Evolutionary conservation across 495 filamentous ascomycete species (phyloP), one percentile per base, ranked within the genome.

Genomic region (Penicillium pancosmium): DNA sequence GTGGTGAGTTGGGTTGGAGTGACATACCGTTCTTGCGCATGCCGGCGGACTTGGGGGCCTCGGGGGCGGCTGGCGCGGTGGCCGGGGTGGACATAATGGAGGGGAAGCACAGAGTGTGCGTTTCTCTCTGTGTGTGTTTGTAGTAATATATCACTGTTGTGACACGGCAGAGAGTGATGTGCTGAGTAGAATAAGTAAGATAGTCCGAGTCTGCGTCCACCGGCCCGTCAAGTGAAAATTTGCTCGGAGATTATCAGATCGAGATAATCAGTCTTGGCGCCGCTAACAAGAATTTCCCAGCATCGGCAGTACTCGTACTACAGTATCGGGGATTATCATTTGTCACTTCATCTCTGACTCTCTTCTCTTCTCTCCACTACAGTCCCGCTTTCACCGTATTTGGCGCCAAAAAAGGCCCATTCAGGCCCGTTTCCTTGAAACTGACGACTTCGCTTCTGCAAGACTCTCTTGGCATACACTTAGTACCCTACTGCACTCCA

Each of bases 21-120:
- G 18, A 48, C 59, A 43, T 67, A 80, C 78, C 78, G 64, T 80
- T 80, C 65, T 79, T 78, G 53, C 78, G 73, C 62, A 79, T 74
- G 60, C 80, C 80, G 59, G 66, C 60, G 10, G 69, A 44, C 52
- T 60, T 54, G 49, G 68, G 41, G 21, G 46, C 46, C 62, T 54
- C 63, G 7, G n/a, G n/a, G n/a, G 62, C 54, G 2, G 70, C 27
- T 31, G 27, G 27, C 27, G 47, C 13, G 56, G 36, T 13, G 36
- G 36, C 36, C 12, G 36, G 6, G 2, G 41, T 18, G 6, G 41
- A 44, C 41, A 44, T 44, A 18, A 2, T 2, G 40, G 4, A 4
- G 23, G 23, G 23, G 4, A 23, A 23, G 23, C 23, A 23, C 23
- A 23, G 23, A 23, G 3, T 23, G 23, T 23, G 4, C 3, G 21